These are phyloP conservation scores for Leccinum pachyderme DNA, from an alignment of 1,284 basidiomycete genomes.

Conservation along the genomic window DNA sequence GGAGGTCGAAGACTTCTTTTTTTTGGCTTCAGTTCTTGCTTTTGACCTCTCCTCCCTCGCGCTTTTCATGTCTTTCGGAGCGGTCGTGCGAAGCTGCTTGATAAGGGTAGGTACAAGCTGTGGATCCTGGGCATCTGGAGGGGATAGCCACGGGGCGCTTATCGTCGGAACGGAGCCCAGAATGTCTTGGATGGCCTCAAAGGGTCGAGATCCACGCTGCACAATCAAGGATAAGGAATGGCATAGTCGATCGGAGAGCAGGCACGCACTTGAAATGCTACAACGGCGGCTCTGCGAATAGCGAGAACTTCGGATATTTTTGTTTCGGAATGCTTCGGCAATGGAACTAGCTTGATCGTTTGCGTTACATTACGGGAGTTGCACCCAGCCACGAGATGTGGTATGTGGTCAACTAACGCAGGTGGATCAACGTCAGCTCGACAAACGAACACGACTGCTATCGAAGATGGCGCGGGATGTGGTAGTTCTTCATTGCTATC, in stretches of 20 bases:
- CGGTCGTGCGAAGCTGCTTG: slow-evolving; percentile 82
- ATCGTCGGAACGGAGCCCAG: slow-evolving; percentile 51
- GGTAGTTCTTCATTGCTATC: slow-evolving; percentile 19
- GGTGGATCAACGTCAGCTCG: slow-evolving; percentile 72
- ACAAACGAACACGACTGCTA: slow-evolving; percentile 64
- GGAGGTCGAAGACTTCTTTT: slow-evolving; percentile 10
- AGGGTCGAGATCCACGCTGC: slow-evolving; percentile 41
- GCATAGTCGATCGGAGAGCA: neutral
- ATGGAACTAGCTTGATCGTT: slow-evolving; percentile 58
- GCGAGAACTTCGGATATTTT: slow-evolving; percentile 63
- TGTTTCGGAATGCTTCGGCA: slow-evolving; percentile 71
- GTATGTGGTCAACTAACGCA: slow-evolving; percentile 67
- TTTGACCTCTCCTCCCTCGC: slow-evolving; percentile 62
- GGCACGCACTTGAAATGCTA: slow-evolving; percentile 56
- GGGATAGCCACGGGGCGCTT: slow-evolving; percentile 62
- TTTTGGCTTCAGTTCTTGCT: slow-evolving; percentile 49
- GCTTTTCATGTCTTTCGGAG: slow-evolving; percentile 75
- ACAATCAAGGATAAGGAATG: neutral
- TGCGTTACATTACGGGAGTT: slow-evolving; percentile 46
- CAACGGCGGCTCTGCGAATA: slow-evolving; percentile 65
- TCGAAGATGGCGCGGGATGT: slow-evolving; percentile 10
- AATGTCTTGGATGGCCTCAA: slow-evolving; percentile 38
- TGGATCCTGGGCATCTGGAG: slow-evolving; percentile 9
- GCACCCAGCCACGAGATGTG: slow-evolving; percentile 67
- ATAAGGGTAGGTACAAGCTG: slow-evolving; percentile 72